Evolutionary conservation across 352 stramenopile genomes (phyloP), one percentile per base, ranked within the genome.

Genomic region (Phytopythium vexans): DNA sequence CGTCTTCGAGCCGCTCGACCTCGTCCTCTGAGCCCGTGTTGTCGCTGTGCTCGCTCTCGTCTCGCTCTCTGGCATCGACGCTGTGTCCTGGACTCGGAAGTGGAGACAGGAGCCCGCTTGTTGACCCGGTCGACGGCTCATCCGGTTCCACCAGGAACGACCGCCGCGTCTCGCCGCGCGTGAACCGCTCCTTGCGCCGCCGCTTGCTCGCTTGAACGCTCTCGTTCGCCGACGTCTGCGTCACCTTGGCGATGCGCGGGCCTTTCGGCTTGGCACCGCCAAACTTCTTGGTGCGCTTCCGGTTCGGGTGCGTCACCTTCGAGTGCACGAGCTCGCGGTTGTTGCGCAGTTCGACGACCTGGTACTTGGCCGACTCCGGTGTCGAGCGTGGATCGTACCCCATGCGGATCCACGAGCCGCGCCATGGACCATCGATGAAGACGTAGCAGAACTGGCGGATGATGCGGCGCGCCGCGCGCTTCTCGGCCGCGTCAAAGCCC

Each of bases 371-470:
- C 7, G 77, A 70, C 27, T 78, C 69, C 6, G 58, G 63, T 0
- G 59, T 61, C 39, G 52, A 60, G 32, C 83, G 66, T 6, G 83
- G 83, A 43, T 93, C 83, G 54, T 89, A 91, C 9, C 83, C 83
- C 73, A 92, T 88, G 27, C 82, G 81, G 15, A 93, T 85, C 80
- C 80, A 93, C 45, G 77, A 90, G 0, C 81, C 78, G 49, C 83
- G 75, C 83, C 83, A 93, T 14, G 83, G 83, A 3, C 83, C 83
- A 50, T 91, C 82, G 6, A 91, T 74, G 62, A 92, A 91, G 35
- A 93, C 82, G 49, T 93, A 93, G 66, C 83, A 93, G 48, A 93
- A 58, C 45, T 83, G 82, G 5, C 78, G 71, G 33, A 91, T 52
- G 3, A 93, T 60, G 0, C 80, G 72, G 11, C 78, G 53, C 16